Base-by-base conservation (phyloP, 352 stramenopile genomes). In the Globisporangium lucens region DNA sequence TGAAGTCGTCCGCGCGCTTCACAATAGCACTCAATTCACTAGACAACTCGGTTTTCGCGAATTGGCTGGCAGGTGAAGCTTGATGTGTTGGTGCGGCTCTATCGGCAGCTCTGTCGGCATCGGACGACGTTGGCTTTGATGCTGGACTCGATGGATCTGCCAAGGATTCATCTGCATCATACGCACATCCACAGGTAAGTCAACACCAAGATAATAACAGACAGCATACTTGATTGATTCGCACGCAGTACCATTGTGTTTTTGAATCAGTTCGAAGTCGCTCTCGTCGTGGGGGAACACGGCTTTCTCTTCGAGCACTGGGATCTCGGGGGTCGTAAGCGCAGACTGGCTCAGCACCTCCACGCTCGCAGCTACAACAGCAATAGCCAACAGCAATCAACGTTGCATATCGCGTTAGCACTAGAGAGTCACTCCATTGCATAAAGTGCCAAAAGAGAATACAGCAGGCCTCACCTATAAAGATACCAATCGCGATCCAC, bases 401-500 rank as follows among this genome's bases (percentile, higher is more conserved):
- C 29, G 8, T 43, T 17, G 17, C 41, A 51, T 9, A 51, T 22
- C 15, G 8, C 1, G 53, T 59, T 15, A 41, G 5, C 27, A 24
- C 12, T 8, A 24, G 24, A 52, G 43, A 13, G 30, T 33, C 30
- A 38, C 49, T n/a, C 2, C 17, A 43, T 12, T 10, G 8, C 38
- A 36, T 6, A 36, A 27, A n/a, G 43, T 49, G 27, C 38, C 20
- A 24, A 6, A 33, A n/a, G 10, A 20, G 29, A 22, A 52, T 0
- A 58, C 15, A 33, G 2, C 15, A 22, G 17, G 5, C 3, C 43
- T 30, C 52, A 91, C 83, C 83, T 55, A 83, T 87, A 60, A 94
- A 86, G 66, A 94, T 87, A 41, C 87, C 87, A 20, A 93, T 69
- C 7, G 85, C 83, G 63, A 94, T 80, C 85, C 86, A 93, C 76